These are phyloP conservation scores for Gaeumannomyces sp. DNA, from an alignment of 2,329 filamentous ascomycete species.

Conservation along the genomic window DNA sequence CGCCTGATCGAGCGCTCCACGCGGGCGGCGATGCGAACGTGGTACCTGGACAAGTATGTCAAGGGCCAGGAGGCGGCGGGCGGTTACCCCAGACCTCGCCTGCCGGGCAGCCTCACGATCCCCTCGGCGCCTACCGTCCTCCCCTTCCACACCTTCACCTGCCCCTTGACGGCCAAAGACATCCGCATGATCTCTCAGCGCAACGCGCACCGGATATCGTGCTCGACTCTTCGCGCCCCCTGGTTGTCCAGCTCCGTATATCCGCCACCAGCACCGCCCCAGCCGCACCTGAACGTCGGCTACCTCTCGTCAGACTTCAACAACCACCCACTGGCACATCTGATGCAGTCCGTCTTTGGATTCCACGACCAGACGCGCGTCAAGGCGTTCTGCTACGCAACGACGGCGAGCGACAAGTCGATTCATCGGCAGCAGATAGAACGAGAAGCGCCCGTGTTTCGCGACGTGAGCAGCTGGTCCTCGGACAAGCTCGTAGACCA, in stretches of 20 bases:
- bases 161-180: constrained; percentile 82
- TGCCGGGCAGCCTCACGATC: constrained; percentile 67
- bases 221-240: constrained; percentile 75
- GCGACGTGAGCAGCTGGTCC: constrained; percentile 81
- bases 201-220: constrained; percentile 88
- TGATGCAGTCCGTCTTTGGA: constrained; percentile 99
- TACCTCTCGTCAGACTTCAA: constrained; percentile 99
- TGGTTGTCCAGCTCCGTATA: constrained; percentile 83
- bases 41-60: constrained; percentile 80
- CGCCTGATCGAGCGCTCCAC: constrained; percentile 79
- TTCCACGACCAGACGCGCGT: constrained; percentile 70
- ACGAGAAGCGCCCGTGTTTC: constrained; percentile 82
- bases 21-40: constrained; percentile 71
- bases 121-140: constrained; percentile 90
- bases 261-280: constrained; percentile 76
- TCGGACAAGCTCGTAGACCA: constrained; percentile 78
- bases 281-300: constrained; percentile 79
- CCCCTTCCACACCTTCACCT: constrained; percentile 97
- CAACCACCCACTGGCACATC: constrained; percentile 90
- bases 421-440: constrained; percentile 90
- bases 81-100: constrained; percentile 64
- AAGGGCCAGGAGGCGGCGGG: constrained; percentile 48
- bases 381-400: constrained; percentile 91
- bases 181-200: constrained; percentile 92
- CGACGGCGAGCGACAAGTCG: constrained; percentile 84